Conservation (phyloP, 106 monocot genomes). For the Xerophyta viscosa region DNA sequence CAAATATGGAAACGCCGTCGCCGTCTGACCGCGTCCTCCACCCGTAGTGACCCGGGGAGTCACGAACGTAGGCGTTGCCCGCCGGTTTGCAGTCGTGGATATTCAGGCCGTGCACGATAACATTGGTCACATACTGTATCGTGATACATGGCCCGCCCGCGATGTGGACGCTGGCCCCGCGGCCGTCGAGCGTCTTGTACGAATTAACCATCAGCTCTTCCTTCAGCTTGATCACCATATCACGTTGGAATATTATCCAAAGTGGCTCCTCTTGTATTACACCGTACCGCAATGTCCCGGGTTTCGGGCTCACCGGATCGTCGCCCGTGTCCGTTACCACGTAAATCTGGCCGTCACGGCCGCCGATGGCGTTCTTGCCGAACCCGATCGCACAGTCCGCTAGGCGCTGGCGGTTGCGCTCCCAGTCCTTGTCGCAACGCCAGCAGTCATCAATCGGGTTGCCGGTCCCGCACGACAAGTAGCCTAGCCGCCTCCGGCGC, state of each 20-base stretch:
- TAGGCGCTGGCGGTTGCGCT: constrained; percentile 10
- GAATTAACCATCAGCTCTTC: constrained; percentile 32
- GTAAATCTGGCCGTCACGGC: constrained; percentile 18
- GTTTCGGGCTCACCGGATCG: constrained; percentile 21
- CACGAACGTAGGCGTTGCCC: constrained; percentile 4
- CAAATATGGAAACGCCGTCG: constrained; percentile 3
- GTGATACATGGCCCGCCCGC: constrained; percentile 31
- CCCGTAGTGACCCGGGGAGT: constrained; percentile 8
- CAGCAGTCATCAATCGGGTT: constrained; percentile 8
- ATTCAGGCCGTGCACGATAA: constrained; percentile 3
- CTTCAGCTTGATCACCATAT: constrained; percentile 38
- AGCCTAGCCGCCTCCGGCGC: background rate
- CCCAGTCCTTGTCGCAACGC: constrained; percentile 4
- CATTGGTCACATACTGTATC: constrained; percentile 18
- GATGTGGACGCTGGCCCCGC: constrained; percentile 19
- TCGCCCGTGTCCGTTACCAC: constrained; percentile 17
- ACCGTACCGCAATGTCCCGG: constrained; percentile 26
- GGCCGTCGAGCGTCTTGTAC: constrained; percentile 7
- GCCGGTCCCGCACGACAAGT: constrained; percentile 8
- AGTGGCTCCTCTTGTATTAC: constrained; percentile 23
- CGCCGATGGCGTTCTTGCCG: constrained; percentile 26
- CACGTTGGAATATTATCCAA: constrained; percentile 17
- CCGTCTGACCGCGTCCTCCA: constrained; percentile 5
- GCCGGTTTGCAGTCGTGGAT: constrained; percentile 6
- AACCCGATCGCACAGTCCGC: constrained; percentile 33